Conservation (phyloP, 2,329 filamentous ascomycete genomes). For the Penicillium hesseltinei region DNA sequence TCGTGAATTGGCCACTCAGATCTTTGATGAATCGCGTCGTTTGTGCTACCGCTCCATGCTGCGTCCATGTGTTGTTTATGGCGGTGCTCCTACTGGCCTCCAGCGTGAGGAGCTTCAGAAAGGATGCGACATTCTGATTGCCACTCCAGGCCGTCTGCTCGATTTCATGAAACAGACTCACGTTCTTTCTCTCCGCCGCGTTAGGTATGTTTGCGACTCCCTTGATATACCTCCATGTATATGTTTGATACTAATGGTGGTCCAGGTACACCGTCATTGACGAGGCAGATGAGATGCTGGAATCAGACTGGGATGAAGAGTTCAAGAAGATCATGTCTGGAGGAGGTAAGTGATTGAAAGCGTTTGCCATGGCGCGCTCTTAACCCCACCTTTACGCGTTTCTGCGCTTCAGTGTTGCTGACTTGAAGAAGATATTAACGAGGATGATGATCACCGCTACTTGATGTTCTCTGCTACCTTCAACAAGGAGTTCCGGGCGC, state of each 20-base stretch:
- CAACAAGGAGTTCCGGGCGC: conserved; percentile 70
- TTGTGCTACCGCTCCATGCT: conserved; percentile 95
- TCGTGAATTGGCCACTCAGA: conserved; percentile 87
- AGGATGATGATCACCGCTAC: conserved; percentile 65
- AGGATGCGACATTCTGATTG: conserved; percentile 87
- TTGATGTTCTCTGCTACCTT: conserved; percentile 96
- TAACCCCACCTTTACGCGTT: neutral
- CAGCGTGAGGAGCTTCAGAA: conserved; percentile 72
- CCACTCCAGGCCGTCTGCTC: conserved; percentile 78
- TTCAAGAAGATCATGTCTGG: conserved; percentile 74
- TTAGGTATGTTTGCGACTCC: conserved; percentile 56
- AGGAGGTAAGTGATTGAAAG: conserved; percentile 61
- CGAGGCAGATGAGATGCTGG: conserved; percentile 91
- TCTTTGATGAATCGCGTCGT: conserved; percentile 90
- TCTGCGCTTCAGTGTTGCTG: conserved; percentile 2
- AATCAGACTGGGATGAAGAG: conserved; percentile 73
- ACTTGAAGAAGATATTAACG: conserved; percentile 63
- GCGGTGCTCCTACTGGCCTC: conserved; percentile 69
- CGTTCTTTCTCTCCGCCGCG: conserved; percentile 68
- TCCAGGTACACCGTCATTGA: conserved; percentile 71
- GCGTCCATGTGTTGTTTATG: conserved; percentile 85
- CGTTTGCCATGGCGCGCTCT: neutral
- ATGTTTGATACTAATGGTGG: neutral
- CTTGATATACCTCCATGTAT: neutral
- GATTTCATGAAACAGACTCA: conserved; percentile 76